Base-by-base conservation (phyloP, 2,329 filamentous ascomycete genomes). In the Paecilomyces sp. region DNA sequence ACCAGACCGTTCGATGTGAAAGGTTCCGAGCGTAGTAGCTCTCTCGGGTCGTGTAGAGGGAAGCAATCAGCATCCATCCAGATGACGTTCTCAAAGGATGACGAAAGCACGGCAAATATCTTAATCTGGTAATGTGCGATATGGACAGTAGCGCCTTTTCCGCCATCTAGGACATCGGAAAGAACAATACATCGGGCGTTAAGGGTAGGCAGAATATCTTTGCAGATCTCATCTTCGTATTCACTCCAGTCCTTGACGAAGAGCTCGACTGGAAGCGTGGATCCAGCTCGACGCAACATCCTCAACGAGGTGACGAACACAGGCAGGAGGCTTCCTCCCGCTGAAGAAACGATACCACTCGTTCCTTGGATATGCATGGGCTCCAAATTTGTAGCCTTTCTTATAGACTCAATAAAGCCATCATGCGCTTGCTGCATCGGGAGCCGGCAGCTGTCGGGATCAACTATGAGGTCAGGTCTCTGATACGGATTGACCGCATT, bases 41-140 rank as follows among this genome's bases (percentile, higher is more conserved):
- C 61, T 25, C 73, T 72, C 0, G 79, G 79, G 57, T 80, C 73
- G 53, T 75, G 72, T 25, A 79, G 68, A 12, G 83, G 82, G 65
- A 85, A 83, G 61, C 77, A 78, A 65, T 85, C 83, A 58, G 81
- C 80, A 65, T 86, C 84, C 66, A 86, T 79, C 70, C 83, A 85
- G 18, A 86, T 74, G 11, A 84, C 77, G 57, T 85, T 77, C 66
- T 85, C 80, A 63, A 85, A 86, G 3, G 82, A 81, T 1, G 83
- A 85, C 62, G 85, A 81, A 2, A 86, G 72, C 18, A 86, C 78
- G 3, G 83, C 76, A 63, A 85, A 80, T 41, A 81, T 76, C 67
- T 86, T 85, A 72, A 81, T 80, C 65, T 86, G 83, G 66, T 78
- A 84, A 57, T 77, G 73, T 24, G 69, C 70, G 57, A 82, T 74